These are phyloP conservation scores for Pyrenochaeta sp. DNA, from an alignment of 2,329 filamentous ascomycete genomes.

Conservation along the genomic window DNA sequence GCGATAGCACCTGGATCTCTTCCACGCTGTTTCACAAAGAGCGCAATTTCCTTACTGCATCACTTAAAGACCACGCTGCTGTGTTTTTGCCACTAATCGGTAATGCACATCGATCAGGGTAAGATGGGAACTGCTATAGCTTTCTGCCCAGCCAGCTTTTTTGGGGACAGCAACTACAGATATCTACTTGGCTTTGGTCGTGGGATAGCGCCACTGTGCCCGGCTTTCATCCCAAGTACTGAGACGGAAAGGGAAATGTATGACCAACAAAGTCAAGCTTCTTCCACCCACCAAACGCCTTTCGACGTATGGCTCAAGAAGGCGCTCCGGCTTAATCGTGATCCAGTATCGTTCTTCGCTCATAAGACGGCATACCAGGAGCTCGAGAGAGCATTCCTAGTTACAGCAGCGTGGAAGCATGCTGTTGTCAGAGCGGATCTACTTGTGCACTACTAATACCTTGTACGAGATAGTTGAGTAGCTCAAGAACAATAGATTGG, in stretches of 20 bases:
- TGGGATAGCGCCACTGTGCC: neutral
- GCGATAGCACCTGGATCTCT: neutral
- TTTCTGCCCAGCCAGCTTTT: neutral
- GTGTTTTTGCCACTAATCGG: neutral
- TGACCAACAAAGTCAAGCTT: slow-evolving; percentile 95
- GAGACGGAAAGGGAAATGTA: slow-evolving; percentile 61
- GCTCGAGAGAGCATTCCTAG: slow-evolving; percentile 70
- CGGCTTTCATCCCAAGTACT: neutral
- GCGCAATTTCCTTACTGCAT: neutral
- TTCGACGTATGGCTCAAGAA: slow-evolving; percentile 82
- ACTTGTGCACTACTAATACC: slow-evolving; percentile 6
- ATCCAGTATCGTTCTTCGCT: slow-evolving; percentile 78
- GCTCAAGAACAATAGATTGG: slow-evolving; percentile 18
- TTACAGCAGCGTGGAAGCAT: slow-evolving; percentile 61
- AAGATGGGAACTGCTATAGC: neutral
- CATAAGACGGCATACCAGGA: slow-evolving; percentile 81
- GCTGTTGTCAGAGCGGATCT: slow-evolving; percentile 63
- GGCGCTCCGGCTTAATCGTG: slow-evolving; percentile 99
- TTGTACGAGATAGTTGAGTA: slow-evolving; percentile 6
- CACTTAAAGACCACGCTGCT: neutral
- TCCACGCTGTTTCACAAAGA: neutral
- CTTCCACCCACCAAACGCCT: slow-evolving; percentile 85
- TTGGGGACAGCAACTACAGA: neutral
- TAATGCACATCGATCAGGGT: neutral
- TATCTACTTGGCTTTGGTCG: neutral